phyloP scores from a whole-genome alignment of 345 rosid genomes.

The Corchorus olitorius region DNA sequence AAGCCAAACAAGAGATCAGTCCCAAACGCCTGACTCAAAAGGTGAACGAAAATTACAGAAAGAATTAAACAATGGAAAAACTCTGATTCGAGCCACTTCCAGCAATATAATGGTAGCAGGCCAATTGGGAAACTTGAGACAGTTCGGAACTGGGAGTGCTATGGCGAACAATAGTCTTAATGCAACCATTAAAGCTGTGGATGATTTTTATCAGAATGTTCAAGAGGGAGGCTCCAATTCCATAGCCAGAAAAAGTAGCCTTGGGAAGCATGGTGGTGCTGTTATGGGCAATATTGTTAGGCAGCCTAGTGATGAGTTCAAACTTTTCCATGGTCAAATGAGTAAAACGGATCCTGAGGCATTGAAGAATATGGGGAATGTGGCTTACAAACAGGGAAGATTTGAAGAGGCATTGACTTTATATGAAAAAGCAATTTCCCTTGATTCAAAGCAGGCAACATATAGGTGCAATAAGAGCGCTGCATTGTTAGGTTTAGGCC shows the following conservation, averaged over 20 bases:
- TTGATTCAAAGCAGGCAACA: slow-evolving; percentile 64
- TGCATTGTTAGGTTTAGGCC: slow-evolving; percentile 82
- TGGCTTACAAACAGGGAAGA: slow-evolving; percentile 67
- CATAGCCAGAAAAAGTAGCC: slow-evolving; percentile 28
- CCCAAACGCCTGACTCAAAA: background rate
- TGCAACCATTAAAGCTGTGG: slow-evolving; percentile 33
- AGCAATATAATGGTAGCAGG: slow-evolving; percentile 35
- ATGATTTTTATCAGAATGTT: slow-evolving; percentile 22
- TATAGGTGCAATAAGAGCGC: slow-evolving; percentile 82
- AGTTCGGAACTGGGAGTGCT: slow-evolving; percentile 22
- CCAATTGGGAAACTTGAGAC: slow-evolving; percentile 47
- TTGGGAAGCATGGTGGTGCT: slow-evolving; percentile 33
- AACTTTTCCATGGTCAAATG: slow-evolving; percentile 21
- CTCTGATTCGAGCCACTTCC: slow-evolving; percentile 40
- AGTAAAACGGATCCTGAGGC: slow-evolving; percentile 58
- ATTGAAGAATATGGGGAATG: slow-evolving; percentile 76
- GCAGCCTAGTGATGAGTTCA: slow-evolving; percentile 43
- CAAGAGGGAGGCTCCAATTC: slow-evolving; percentile 26
- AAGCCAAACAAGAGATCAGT: slow-evolving; percentile 1
- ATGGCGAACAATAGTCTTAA: slow-evolving; percentile 27
- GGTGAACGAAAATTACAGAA: slow-evolving; percentile 17
- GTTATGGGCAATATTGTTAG: slow-evolving; percentile 75
- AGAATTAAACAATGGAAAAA: slow-evolving; percentile 27
- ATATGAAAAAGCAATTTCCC: slow-evolving; percentile 72
- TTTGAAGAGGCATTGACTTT: slow-evolving; percentile 73